These are phyloP conservation scores for Metarhizium humberi DNA, from an alignment of 2,329 filamentous ascomycete genomes.

Conservation along the genomic window DNA sequence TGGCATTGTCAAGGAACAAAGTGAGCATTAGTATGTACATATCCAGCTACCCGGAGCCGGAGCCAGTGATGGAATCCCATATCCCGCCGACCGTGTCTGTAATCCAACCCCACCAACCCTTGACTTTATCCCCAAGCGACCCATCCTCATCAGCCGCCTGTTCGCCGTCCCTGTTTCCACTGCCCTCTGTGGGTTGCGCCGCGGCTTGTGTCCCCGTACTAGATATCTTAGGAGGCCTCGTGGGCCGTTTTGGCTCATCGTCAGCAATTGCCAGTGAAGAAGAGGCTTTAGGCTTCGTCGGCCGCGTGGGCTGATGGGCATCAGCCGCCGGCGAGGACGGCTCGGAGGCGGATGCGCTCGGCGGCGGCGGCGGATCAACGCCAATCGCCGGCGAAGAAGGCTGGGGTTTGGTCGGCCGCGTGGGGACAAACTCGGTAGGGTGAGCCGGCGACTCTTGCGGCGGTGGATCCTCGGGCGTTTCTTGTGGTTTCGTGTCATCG, in stretches of 20 bases:
- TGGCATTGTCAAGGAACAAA: too few species aligned
- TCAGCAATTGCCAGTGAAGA: background rate
- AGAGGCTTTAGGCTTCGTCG: constrained; percentile 5
- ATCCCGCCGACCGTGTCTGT: constrained; percentile 35
- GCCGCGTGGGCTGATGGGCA: background rate
- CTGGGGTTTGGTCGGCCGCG: constrained; percentile 5
- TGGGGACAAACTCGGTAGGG: background rate
- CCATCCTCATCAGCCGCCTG: background rate
- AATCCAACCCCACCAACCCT: constrained; percentile 43
- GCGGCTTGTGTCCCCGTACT: background rate
- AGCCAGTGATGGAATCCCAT: constrained; percentile 34
- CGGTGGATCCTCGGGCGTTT: constrained; percentile 44
- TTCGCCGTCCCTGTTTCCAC: background rate
- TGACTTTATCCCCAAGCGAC: constrained; percentile 20
- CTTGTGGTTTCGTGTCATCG: constrained; percentile 34
- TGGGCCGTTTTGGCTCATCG: background rate
- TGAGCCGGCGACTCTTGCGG: background rate
- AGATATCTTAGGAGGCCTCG: background rate
- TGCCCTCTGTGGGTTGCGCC: background rate
- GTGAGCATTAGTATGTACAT: background rate
- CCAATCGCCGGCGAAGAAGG: background rate
- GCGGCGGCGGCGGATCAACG: background rate
- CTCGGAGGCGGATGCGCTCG: too few species aligned
- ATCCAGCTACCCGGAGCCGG: constrained; percentile 14
- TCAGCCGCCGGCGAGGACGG: background rate